Evolutionary conservation across 805 yeast species (phyloP), one percentile per base, ranked within the genome.

Genomic region (Lipomyces chichibuensis): DNA sequence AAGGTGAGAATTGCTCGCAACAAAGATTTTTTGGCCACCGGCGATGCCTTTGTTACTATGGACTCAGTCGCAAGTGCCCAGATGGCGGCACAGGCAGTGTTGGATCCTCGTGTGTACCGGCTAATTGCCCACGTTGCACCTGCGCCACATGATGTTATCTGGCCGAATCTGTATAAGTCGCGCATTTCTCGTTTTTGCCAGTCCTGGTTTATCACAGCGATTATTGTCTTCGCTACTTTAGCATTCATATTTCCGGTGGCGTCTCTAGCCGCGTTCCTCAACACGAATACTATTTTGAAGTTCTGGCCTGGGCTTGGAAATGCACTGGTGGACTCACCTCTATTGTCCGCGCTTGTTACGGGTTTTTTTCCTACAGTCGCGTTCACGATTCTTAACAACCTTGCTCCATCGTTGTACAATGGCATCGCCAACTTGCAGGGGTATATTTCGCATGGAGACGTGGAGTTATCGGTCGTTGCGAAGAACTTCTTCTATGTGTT

Each of bases 11-110:
- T 82, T 35, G 90, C 94, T 1, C 83, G 97, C 63, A 80, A 79
- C 39, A 82, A 87, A 60, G 89, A 89, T 69, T 91, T 87, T 74
- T 86, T 90, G 0, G 89, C 97, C 0, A 91, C 96, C 0, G 92
- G 96, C 37, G 89, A 94, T 0, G 98, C 98, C 0, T 94, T 94
- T 77, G 87, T 94, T 7, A 95, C 98, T 0, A 90, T 94, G 97
- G 94, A 91, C 70, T 85, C 95, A 0, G 98, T 92, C 2, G 97
- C 97, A 0, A 88, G 92, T 72, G 98, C 98, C 14, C 99, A 94
- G 77, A 89, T 92, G 91, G 88, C 95, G 35, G 97, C 98, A 0
- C 99, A 95, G 77, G 95, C 98, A 0, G 93, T 94, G 0, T 77
- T 95, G 65, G 97, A 93, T 75, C 98, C 98, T 0, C 84, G 90